Evolutionary conservation across 2,329 filamentous ascomycete species (phyloP).

Genomic region (Sporothrix euskadiensis): DNA sequence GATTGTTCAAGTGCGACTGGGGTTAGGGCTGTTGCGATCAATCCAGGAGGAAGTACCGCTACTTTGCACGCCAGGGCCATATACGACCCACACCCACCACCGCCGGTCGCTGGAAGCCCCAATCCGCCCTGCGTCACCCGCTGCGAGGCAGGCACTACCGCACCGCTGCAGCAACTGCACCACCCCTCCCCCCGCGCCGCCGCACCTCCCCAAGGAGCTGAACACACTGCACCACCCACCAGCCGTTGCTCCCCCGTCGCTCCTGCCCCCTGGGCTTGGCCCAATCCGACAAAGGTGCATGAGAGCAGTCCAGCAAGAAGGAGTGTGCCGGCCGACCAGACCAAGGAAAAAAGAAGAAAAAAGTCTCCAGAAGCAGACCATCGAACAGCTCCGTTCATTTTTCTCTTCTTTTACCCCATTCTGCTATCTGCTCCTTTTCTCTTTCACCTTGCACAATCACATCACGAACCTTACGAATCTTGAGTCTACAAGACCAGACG

Average conservation of each 20-base stretch:
- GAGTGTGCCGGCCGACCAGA: conserved; percentile 18
- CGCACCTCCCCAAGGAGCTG: conserved; percentile 19
- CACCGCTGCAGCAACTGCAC: conserved; percentile 1
- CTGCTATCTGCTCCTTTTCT: conserved; percentile 12
- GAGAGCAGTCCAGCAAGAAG: conserved; percentile 20
- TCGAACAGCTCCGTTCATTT: conserved; percentile 25
- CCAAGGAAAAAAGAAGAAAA: conserved; percentile 24
- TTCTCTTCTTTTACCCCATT: conserved; percentile 25
- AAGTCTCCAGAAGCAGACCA: conserved; percentile 24
- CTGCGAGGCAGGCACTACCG: conserved; percentile 20
- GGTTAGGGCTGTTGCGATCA: conserved; percentile 3
- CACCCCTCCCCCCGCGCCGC: not conserved
- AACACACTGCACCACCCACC: not conserved
- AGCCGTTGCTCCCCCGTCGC: conserved; percentile 28
- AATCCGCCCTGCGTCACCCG: conserved; percentile 25
- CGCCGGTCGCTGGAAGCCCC: conserved; percentile 11
- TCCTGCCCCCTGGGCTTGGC: conserved; percentile 23
- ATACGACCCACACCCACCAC: conserved; percentile 15
- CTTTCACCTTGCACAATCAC: conserved; percentile 18
- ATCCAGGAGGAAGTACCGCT: conserved; percentile 22
- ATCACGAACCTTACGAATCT: not conserved
- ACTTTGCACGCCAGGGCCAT: conserved; percentile 14
- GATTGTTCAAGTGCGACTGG: not conserved
- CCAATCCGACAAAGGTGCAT: conserved; percentile 26
- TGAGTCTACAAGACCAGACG: conserved; percentile 7